Evolutionary conservation across 441 rosid species (phyloP).

Genomic region (Euphorbia corollata): DNA sequence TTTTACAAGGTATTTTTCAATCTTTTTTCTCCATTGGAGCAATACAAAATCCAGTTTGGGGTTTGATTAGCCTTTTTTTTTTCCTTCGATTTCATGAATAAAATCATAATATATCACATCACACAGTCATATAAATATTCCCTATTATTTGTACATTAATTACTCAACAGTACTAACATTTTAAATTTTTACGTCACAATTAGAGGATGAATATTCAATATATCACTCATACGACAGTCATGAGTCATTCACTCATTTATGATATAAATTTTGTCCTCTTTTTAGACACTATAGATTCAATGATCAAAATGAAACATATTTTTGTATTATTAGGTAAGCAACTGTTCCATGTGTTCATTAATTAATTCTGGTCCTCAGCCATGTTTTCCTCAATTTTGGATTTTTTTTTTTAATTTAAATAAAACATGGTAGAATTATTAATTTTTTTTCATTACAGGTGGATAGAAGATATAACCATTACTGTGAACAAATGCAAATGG

Average conservation of each 20-base stretch:
- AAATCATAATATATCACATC: conserved; percentile 16
- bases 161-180: not conserved
- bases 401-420: not conserved
- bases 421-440: not conserved
- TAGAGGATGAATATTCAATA: not conserved
- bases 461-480: conserved; percentile 86
- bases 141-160: not conserved
- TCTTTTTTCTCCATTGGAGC: conserved; percentile 14
- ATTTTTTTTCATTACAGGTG: conserved; percentile 52
- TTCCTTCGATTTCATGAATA: conserved; percentile 10
- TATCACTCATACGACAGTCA: not conserved
- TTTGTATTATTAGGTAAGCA: not conserved
- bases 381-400: not conserved
- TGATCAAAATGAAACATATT: not conserved
- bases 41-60: conserved; percentile 17
- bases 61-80: not conserved
- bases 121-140: conserved; percentile 4
- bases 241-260: conserved; percentile 7
- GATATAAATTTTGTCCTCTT: conserved; percentile 6
- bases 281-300: not conserved
- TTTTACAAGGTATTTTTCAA: too few species aligned
- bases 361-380: not conserved
- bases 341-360: not conserved
- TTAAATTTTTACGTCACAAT: not conserved
- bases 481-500: conserved; percentile 94